phyloP scores from a whole-genome alignment of 306 rosid genomes.

The Quercus dentata region DNA sequence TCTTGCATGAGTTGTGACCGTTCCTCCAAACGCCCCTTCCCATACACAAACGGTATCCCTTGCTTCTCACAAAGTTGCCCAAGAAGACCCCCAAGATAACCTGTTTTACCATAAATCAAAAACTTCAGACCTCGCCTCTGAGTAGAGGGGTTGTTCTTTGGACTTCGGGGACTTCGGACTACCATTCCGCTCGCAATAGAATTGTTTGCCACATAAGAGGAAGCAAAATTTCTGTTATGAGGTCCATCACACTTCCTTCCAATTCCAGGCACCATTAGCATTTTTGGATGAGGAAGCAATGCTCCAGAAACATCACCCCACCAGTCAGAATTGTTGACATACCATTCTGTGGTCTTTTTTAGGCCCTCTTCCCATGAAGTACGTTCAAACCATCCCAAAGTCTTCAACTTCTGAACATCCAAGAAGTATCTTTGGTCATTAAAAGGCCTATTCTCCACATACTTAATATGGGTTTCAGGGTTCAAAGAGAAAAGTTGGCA shows the following conservation, averaged over 20 bases:
- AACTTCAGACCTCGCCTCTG: slow-evolving; percentile 55
- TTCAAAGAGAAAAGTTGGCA: slow-evolving; percentile 68
- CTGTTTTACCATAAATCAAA: slow-evolving; percentile 79
- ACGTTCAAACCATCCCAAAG: slow-evolving; percentile 84
- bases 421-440: slow-evolving; percentile 88
- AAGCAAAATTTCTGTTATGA: slow-evolving; percentile 46
- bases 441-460: slow-evolving; percentile 89
- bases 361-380: slow-evolving; percentile 84
- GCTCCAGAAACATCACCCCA: slow-evolving; percentile 99
- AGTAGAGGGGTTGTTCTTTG: slow-evolving; percentile 4
- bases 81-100: slow-evolving; percentile 80
- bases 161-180: no score
- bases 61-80: slow-evolving; percentile 80
- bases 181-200: no score
- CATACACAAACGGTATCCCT: slow-evolving; percentile 73
- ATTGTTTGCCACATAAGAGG: slow-evolving; percentile 7
- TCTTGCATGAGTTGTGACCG: slow-evolving; percentile 68
- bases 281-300: slow-evolving; percentile 86
- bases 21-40: slow-evolving; percentile 79
- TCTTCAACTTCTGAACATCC: slow-evolving; percentile 72
- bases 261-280: slow-evolving; percentile 90
- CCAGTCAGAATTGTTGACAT: slow-evolving; percentile 74
- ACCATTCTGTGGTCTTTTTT: slow-evolving; percentile 88
- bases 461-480: slow-evolving; percentile 59
- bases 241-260: slow-evolving; percentile 62